phyloP scores from a whole-genome alignment of 345 rosid genomes.

The Clausena lansium region DNA sequence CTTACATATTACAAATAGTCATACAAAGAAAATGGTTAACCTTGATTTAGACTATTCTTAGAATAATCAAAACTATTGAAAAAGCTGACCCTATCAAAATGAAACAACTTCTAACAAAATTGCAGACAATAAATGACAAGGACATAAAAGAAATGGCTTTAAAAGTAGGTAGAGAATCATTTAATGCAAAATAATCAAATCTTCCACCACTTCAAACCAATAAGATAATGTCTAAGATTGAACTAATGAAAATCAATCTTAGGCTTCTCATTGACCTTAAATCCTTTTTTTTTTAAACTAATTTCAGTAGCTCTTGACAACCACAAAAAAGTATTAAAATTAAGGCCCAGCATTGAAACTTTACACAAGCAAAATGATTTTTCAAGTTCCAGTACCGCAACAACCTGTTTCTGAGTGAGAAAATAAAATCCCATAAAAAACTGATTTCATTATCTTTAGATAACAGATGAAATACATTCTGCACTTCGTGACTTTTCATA shows the following conservation, averaged over 20 bases:
- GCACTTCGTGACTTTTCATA: not conserved
- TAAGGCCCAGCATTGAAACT: not conserved
- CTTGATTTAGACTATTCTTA: not conserved
- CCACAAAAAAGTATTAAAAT: not conserved
- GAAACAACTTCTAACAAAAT: not conserved
- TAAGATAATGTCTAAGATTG: not conserved
- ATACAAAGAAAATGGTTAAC: not conserved
- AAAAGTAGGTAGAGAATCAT: not conserved
- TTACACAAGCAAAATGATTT: not conserved
- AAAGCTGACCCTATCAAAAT: not conserved
- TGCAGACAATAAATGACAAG: not conserved
- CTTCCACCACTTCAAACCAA: not conserved
- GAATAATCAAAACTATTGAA: not conserved
- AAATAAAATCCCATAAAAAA: not conserved
- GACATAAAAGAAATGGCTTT: not conserved
- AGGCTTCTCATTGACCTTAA: not conserved
- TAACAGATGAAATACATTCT: not conserved
- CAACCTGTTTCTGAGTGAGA: not conserved
- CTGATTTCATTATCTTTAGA: not conserved
- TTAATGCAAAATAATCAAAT: not conserved
- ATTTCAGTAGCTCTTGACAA: not conserved
- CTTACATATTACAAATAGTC: slow-evolving; percentile 1
- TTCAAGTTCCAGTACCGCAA: not conserved
- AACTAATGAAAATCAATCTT: not conserved
- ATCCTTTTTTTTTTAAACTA: not conserved